Base-by-base conservation (phyloP, 2,329 filamentous ascomycete species). In the Colletotrichum cereale region DNA sequence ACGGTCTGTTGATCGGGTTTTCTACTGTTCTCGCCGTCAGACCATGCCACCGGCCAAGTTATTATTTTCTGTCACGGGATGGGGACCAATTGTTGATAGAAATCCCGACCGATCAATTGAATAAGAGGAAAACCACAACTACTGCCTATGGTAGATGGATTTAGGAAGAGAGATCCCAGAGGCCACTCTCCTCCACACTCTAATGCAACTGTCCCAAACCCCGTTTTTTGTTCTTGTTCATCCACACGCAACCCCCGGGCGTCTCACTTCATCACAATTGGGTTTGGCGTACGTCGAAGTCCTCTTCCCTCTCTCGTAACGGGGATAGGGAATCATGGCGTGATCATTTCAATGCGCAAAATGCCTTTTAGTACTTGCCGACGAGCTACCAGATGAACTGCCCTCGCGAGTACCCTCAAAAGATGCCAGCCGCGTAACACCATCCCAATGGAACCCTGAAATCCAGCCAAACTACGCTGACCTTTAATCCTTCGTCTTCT, bases 401-500 rank as follows among this genome's bases (percentile, higher is more conserved):
- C 83, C 80, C 80, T 81, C 76, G 78, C 81, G 82, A 84, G 82
- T 83, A 84, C 80, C 79, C 82, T 86, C 83, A 84, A 86, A 86
- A 85, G 87, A 87, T 89, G 87, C 86, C 89, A 88, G 86, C 86
- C 86, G 84, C 86, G 86, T 87, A 90, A 91, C 89, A 90, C 89
- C 89, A 88, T 88, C 86, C 87, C 86, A 86, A 84, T 86, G 84
- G 84, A 83, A 86, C 85, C 86, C 85, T 85, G 82, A 86, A 86
- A 82, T 80, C 83, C 77, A 67, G 60, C 63, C 72, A 61, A 80
- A 79, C 78, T 79, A 76, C 88, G 68, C 67, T 88, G 69, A 71
- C 69, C 67, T 74, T 74, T 95, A 96, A 79, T 99, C 97, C 94
- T 99, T 99, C 85, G 91, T 94, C 94, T 99, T 99, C 90, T 99